Conservation (phyloP, 345 rosid species). For the Luvunga scandens region DNA sequence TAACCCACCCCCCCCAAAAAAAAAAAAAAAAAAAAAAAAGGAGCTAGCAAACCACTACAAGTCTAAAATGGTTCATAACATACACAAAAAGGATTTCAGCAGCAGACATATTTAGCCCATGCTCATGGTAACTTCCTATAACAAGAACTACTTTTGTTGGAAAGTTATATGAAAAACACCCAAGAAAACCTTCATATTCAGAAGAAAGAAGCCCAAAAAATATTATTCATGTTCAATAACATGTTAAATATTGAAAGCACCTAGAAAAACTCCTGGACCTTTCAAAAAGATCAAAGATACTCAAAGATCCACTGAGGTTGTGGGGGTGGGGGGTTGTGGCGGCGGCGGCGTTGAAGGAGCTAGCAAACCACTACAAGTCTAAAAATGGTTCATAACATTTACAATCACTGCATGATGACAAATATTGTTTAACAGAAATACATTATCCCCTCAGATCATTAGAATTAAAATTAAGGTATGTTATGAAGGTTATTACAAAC, state of each 20-base stretch:
- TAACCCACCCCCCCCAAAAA: background rate
- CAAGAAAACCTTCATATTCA: background rate
- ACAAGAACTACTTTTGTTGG: background rate
- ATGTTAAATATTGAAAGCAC: background rate
- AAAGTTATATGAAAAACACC: background rate
- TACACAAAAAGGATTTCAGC: background rate
- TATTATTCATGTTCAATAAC: background rate
- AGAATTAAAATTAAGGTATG: background rate
- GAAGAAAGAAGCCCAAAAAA: background rate
- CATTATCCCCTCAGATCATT: constrained; percentile 1
- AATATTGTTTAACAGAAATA: background rate
- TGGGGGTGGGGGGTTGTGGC: too few species aligned
- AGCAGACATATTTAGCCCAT: background rate
- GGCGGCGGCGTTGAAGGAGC: too few species aligned
- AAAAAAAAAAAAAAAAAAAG: too few species aligned
- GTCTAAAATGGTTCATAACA: background rate
- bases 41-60: background rate
- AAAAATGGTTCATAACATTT: background rate
- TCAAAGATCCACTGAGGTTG: background rate
- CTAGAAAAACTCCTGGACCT: background rate
- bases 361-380: background rate
- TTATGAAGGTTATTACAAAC: constrained; percentile 35
- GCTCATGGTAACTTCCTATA: background rate
- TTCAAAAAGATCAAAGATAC: constrained; percentile 1
- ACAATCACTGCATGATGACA: background rate